phyloP scores from a whole-genome alignment of 1,284 basidiomycete species.

The Cutaneotrichosporon sp. region DNA sequence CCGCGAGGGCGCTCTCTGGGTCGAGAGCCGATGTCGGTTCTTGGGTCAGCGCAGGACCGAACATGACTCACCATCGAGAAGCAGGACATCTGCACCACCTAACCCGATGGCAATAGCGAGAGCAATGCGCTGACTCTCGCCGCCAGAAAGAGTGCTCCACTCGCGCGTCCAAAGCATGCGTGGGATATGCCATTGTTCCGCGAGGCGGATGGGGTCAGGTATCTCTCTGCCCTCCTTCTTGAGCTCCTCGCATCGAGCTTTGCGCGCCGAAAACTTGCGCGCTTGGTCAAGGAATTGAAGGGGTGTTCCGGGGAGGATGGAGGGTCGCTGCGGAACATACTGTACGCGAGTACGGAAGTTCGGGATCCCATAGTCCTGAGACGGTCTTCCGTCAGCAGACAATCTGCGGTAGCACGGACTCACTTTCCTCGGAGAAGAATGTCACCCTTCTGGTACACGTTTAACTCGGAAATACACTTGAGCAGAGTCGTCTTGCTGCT shows the following conservation, averaged over 20 bases:
- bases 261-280: slow-evolving; percentile 57
- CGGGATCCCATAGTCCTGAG: slow-evolving; percentile 58
- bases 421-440: slow-evolving; percentile 64
- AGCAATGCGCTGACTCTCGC: slow-evolving; percentile 74
- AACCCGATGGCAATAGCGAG: slow-evolving; percentile 68
- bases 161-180: slow-evolving; percentile 65
- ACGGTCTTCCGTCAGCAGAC: slow-evolving; percentile 2
- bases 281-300: slow-evolving; percentile 63
- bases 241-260: slow-evolving; percentile 17
- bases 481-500: slow-evolving; percentile 69
- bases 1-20: slow-evolving; percentile 58
- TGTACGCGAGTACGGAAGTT: slow-evolving; percentile 67
- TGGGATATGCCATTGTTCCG: slow-evolving; percentile 63
- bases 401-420: slow-evolving; percentile 25
- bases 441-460: slow-evolving; percentile 61
- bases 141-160: slow-evolving; percentile 74
- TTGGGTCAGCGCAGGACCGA: slow-evolving; percentile 38
- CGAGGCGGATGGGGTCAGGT: slow-evolving; percentile 55
- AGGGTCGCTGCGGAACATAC: slow-evolving; percentile 79
- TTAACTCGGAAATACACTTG: slow-evolving; percentile 75
- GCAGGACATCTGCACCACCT: slow-evolving; percentile 68
- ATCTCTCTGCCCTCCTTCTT: slow-evolving; percentile 7
- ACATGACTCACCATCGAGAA: slow-evolving; percentile 66
- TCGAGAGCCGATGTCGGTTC: slow-evolving; percentile 85
- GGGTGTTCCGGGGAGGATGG: slow-evolving; percentile 73